Conservation (phyloP, 164 flowering plant species). For the Vitis rotundifolia region DNA sequence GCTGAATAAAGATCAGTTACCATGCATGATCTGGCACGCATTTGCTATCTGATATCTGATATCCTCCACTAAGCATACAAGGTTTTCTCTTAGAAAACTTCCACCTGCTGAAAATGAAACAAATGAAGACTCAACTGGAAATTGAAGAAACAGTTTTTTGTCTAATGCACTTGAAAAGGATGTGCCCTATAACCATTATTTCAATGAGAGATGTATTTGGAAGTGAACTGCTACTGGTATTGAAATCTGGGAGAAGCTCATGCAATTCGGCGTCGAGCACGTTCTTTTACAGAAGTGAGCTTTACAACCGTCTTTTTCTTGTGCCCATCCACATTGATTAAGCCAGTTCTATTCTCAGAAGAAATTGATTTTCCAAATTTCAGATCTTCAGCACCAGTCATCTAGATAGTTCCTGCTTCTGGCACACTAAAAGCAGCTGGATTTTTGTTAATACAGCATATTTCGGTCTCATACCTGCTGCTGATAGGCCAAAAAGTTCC, state of each 20-base stretch:
- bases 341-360: slow-evolving; percentile 14
- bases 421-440: slow-evolving; percentile 78
- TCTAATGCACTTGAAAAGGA: neutral
- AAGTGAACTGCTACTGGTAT: slow-evolving; percentile 1
- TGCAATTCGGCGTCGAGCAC: slow-evolving; percentile 1
- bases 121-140: neutral
- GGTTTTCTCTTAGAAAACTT: neutral
- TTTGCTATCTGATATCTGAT: too few species aligned
- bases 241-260: neutral
- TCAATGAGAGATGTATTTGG: neutral
- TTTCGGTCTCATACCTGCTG: slow-evolving; percentile 13
- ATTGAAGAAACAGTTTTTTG: neutral
- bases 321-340: slow-evolving; percentile 15
- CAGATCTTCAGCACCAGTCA: slow-evolving; percentile 45
- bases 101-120: slow-evolving; percentile 3
- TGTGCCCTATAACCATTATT: neutral
- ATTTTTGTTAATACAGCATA: slow-evolving; percentile 64
- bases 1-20: neutral
- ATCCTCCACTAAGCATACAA: neutral
- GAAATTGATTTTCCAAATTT: slow-evolving; percentile 21
- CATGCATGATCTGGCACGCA: too few species aligned
- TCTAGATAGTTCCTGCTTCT: slow-evolving; percentile 52
- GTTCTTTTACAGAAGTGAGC: slow-evolving; percentile 24
- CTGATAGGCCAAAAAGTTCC: slow-evolving; percentile 16
- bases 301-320: slow-evolving; percentile 37